Evolutionary conservation across 768 basidiomycete species (phyloP).

Genomic region (Galerina sulciceps): DNA sequence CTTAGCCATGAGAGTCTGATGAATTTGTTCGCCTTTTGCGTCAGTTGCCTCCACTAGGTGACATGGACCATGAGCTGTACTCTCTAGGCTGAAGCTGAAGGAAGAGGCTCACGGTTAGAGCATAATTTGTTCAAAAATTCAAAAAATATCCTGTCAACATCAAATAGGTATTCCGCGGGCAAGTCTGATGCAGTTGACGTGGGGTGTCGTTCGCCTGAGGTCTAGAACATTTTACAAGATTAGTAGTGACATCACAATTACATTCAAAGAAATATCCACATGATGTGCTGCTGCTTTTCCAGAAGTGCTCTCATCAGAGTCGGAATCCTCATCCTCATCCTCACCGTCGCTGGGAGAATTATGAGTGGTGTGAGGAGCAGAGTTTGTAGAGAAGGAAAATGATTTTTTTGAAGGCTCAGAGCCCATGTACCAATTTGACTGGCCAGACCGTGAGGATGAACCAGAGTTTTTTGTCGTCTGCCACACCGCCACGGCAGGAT

Average conservation of each 20-base stretch:
- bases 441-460: slow-evolving; percentile 18
- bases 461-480: slow-evolving; percentile 18
- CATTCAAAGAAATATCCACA: slow-evolving; percentile 17
- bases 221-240: slow-evolving; percentile 24
- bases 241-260: slow-evolving; percentile 8
- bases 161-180: slow-evolving; percentile 77
- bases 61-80: slow-evolving; percentile 10
- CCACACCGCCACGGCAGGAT: slow-evolving; percentile 15
- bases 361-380: slow-evolving; percentile 34
- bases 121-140: slow-evolving; percentile 87
- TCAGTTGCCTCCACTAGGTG: slow-evolving; percentile 87
- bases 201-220: slow-evolving; percentile 32
- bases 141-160: slow-evolving; percentile 91
- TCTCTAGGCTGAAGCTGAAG: slow-evolving; percentile 17
- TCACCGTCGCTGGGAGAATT: slow-evolving; percentile 54
- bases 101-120: slow-evolving; percentile 76
- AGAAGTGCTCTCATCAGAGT: slow-evolving; percentile 39
- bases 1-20: slow-evolving; percentile 98
- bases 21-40: slow-evolving; percentile 94
- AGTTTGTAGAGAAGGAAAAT: slow-evolving; percentile 31
- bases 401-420: slow-evolving; percentile 19
- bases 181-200: slow-evolving; percentile 52
- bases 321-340: slow-evolving; percentile 51
- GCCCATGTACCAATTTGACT: slow-evolving; percentile 25
- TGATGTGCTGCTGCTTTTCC: slow-evolving; percentile 23